Evolutionary conservation across 2,329 filamentous ascomycete species (phyloP).

Genomic region (Ceratocystis lukuohia): DNA sequence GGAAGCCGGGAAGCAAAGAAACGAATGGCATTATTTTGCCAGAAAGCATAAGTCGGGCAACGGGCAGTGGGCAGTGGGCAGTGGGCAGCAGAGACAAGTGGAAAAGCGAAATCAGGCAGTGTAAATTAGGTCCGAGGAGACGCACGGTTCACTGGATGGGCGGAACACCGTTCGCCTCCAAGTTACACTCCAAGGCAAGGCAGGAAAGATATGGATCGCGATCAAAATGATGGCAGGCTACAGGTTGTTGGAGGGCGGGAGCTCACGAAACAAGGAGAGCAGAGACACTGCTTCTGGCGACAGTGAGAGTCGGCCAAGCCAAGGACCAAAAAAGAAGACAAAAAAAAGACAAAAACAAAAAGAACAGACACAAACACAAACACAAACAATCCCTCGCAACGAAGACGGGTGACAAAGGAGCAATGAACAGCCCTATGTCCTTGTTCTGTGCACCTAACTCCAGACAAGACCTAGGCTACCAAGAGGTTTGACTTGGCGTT

Average conservation of each 20-base stretch:
- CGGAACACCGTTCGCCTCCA: background rate
- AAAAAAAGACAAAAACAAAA: background rate
- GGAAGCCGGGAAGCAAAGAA: too few species aligned
- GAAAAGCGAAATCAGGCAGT: background rate
- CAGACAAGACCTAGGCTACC: background rate
- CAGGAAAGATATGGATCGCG: background rate
- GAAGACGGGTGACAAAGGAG: background rate
- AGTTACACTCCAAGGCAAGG: background rate
- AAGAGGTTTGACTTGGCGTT: background rate
- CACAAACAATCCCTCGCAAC: background rate
- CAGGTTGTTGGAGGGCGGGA: background rate
- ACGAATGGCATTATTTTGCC: too few species aligned
- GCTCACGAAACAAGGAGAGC: background rate
- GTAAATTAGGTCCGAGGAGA: constrained; percentile 1
- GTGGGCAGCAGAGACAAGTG: background rate
- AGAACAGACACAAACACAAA: background rate
- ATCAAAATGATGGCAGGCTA: background rate
- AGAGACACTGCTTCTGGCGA: background rate
- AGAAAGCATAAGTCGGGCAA: too few species aligned
- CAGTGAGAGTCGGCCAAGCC: background rate
- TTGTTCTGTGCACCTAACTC: background rate
- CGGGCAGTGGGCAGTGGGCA: too few species aligned
- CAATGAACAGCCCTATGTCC: background rate
- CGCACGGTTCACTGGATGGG: background rate
- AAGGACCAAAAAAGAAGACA: background rate